Evolutionary conservation across 176 grass and related monocot genomes (phyloP), one percentile per base, ranked within the genome.

Genomic region (Oryza officinalis): DNA sequence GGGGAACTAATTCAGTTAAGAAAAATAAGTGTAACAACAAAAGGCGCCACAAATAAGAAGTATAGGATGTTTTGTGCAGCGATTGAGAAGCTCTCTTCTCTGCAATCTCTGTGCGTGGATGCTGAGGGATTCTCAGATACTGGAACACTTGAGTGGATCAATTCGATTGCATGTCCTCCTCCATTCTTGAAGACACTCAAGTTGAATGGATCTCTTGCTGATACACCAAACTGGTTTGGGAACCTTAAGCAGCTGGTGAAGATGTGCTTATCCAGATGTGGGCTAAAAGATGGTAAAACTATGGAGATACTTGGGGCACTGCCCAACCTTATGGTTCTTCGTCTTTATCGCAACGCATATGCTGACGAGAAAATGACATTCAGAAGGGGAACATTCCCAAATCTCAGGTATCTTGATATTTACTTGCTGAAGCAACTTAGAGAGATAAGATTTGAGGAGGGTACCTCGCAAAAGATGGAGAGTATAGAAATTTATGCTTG

Each of bases 391-490:
- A 13, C 52, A 63, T 85, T 79, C 52, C 66, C 20, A 46, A 22
- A 32, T 20, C 66, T 85, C 20, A 70, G 10, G 18, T 46, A 18
- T 18, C 45, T 85, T 13, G 0, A 4, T 18, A 14, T 70, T 31
- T 0, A 0, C 0, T 0, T 0, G 2, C 0, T 8, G 5, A 0
- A 0, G 0, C 0, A 44, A 8, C 26, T 85, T 20, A 61, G 5
- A 37, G 75, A 6, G 27, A 30, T 71, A 8, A 71, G 9, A 26
- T 79, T 85, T 64, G 66, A 71, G 38, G 52, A 63, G 13, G 67
- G 38, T 13, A 0, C 52, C 50, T 64, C 38, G 3, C 75, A 75
- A 25, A 26, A 14, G 4, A 35, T 86, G 20, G 38, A 85, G n/a
- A 59, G 47, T 35, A 71, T 67, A 57, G 47, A 27, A 40, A 69